phyloP scores from a whole-genome alignment of 768 basidiomycete genomes.

The Amanita pallidorosea region DNA sequence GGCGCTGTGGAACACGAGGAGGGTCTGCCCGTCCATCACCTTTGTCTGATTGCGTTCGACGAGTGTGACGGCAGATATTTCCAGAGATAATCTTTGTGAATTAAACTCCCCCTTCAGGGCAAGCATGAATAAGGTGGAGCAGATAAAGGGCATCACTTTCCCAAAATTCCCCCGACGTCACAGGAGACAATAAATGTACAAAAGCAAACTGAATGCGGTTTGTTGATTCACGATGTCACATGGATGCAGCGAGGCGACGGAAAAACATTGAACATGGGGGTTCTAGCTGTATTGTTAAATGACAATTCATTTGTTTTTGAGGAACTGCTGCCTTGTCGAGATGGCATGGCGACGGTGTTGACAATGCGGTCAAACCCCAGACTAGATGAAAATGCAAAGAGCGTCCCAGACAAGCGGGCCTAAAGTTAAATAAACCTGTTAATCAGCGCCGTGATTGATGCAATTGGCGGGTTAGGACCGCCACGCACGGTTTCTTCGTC shows the following conservation, averaged over 20 bases:
- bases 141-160: neutral
- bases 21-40: neutral
- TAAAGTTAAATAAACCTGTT: neutral
- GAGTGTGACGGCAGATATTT: neutral
- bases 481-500: neutral
- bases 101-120: neutral
- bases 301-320: neutral
- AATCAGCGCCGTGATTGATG: neutral
- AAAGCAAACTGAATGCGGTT: neutral
- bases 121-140: neutral
- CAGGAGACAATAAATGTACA: too few species aligned
- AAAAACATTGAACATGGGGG: neutral
- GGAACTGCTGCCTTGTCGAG: neutral
- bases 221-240: neutral
- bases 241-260: neutral
- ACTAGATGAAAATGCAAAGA: neutral
- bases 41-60: conserved; percentile 1
- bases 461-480: neutral
- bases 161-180: neutral
- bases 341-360: neutral
- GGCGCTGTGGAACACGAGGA: neutral
- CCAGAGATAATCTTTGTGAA: neutral
- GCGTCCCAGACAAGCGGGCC: neutral
- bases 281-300: neutral
- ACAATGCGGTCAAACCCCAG: neutral